Conservation (phyloP, 1,284 basidiomycete genomes). For the Boletus holoroseus region DNA sequence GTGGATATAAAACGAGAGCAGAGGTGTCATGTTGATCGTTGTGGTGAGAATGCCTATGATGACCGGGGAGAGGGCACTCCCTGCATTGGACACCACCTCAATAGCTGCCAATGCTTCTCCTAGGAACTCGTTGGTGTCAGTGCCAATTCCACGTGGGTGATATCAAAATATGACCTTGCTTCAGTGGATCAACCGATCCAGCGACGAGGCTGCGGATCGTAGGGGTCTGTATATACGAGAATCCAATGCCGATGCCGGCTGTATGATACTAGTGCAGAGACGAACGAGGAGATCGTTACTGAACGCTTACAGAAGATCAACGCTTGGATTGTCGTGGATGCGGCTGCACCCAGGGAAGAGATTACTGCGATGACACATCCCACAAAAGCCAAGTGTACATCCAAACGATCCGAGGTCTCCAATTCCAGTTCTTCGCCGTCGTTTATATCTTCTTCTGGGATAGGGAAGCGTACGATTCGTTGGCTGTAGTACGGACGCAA, state of each 20-base stretch:
- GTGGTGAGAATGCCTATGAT: conserved; percentile 25
- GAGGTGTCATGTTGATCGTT: conserved; percentile 16
- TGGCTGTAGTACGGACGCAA: conserved; percentile 23
- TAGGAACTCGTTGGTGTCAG: conserved; percentile 7
- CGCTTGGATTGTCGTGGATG: conserved; percentile 7
- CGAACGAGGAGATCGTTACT: background rate
- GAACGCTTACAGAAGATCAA: conserved; percentile 16
- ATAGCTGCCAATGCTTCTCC: conserved; percentile 33
- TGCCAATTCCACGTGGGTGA: background rate
- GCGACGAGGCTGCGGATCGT: conserved; percentile 28
- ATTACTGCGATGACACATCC: conserved; percentile 21
- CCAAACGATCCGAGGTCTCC: conserved; percentile 28
- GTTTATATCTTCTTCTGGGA: background rate
- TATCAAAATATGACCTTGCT: conserved; percentile 26
- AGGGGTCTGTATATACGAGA: conserved; percentile 18
- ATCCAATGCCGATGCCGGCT: conserved; percentile 23
- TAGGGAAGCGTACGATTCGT: background rate
- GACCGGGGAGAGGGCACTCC: conserved; percentile 24
- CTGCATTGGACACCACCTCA: conserved; percentile 31
- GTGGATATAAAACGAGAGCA: conserved; percentile 26
- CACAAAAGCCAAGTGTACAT: conserved; percentile 28
- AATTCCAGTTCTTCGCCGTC: conserved; percentile 4
- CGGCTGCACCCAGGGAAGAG: conserved; percentile 18
- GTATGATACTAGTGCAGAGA: background rate
- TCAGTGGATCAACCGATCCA: conserved; percentile 31